phyloP scores from a whole-genome alignment of 2,329 filamentous ascomycete species.

The Tolypocladium pustulatum region DNA sequence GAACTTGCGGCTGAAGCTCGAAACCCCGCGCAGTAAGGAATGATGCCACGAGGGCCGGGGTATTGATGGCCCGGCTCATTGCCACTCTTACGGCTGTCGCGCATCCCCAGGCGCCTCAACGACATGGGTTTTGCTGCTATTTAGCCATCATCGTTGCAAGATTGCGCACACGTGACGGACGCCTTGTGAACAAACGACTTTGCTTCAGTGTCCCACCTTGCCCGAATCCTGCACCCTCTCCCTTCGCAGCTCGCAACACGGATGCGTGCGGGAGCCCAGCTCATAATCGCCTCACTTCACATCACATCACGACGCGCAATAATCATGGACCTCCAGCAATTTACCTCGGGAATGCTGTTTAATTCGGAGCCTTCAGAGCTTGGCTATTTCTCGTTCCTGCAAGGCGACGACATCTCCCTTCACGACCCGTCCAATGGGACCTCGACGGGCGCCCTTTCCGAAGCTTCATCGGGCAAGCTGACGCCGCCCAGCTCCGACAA shows the following conservation, averaged over 20 bases:
- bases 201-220: not conserved
- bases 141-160: not conserved
- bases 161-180: not conserved
- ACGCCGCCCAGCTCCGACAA: slow-evolving; percentile 19
- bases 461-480: slow-evolving; percentile 18
- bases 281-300: not conserved
- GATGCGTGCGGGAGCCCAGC: not conserved
- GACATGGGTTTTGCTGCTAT: not conserved
- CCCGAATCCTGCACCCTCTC: not conserved
- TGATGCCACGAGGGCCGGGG: slow-evolving; percentile 8
- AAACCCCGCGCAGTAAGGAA: not conserved
- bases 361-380: slow-evolving; percentile 22
- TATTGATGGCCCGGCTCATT: slow-evolving; percentile 20
- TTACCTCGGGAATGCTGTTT: slow-evolving; percentile 16
- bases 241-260: not conserved
- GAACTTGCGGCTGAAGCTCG: not conserved
- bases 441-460: slow-evolving; percentile 6
- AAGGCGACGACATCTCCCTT: slow-evolving; percentile 14
- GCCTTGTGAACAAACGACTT: not conserved
- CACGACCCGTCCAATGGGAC: slow-evolving; percentile 6
- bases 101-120: not conserved
- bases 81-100: slow-evolving; percentile 8
- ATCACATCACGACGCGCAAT: not conserved
- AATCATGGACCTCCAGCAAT: slow-evolving; percentile 18
- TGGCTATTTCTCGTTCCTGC: slow-evolving; percentile 28